These are phyloP conservation scores for Tylopilus cervinicoccineus DNA, from an alignment of 768 basidiomycete genomes.

Conservation along the genomic window DNA sequence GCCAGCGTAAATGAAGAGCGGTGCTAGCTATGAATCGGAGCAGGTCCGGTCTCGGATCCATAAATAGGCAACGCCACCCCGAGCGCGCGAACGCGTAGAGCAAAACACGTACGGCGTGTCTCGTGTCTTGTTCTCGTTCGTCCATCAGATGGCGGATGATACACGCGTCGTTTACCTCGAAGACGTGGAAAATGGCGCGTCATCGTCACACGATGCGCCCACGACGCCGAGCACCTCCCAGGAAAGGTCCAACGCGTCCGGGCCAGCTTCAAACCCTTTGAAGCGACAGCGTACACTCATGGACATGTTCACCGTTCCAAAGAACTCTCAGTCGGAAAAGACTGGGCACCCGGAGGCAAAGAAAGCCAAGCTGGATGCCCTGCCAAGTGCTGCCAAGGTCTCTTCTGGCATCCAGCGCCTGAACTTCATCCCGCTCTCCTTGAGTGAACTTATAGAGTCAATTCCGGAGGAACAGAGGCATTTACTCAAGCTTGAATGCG, in stretches of 20 bases:
- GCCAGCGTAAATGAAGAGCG: constrained; percentile 10
- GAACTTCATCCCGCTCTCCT: constrained; percentile 69
- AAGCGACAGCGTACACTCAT: constrained; percentile 63
- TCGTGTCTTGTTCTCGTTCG: constrained; percentile 12
- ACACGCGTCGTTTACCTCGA: constrained; percentile 40
- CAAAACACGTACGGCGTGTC: constrained; percentile 6
- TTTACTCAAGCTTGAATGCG: constrained; percentile 64
- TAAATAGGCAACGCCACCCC: constrained; percentile 8
- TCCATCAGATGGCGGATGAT: constrained; percentile 22
- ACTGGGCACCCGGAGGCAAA: constrained; percentile 37
- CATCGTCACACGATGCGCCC: constrained; percentile 10
- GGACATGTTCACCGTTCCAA: constrained; percentile 54
- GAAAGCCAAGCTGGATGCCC: constrained; percentile 40
- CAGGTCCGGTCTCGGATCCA: neutral
- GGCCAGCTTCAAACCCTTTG: constrained; percentile 20
- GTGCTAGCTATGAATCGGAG: neutral
- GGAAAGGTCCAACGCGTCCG: constrained; percentile 14
- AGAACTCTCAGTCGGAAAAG: constrained; percentile 23
- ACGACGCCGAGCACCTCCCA: constrained; percentile 24
- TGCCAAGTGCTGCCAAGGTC: constrained; percentile 12
- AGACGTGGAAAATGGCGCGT: constrained; percentile 36
- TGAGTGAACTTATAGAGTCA: constrained; percentile 47
- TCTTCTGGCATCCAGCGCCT: constrained; percentile 33
- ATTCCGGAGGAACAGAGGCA: constrained; percentile 54
- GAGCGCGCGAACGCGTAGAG: constrained; percentile 1